Evolutionary conservation across 2,329 filamentous ascomycete species (phyloP), one percentile per base, ranked within the genome.

Genomic region (Ambrosiella beaveri): DNA sequence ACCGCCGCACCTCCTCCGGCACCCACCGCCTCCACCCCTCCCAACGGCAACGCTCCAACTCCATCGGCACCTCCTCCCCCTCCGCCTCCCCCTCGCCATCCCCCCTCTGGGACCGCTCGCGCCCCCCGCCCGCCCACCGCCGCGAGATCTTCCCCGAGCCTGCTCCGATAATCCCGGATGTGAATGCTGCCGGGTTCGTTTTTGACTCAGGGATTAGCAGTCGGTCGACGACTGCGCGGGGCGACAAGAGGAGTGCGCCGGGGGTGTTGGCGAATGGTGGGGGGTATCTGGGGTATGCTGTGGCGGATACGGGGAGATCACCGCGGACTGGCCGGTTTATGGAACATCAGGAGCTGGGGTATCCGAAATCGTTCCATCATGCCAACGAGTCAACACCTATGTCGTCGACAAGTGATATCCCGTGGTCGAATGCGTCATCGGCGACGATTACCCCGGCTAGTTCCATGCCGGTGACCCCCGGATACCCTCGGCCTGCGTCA

Each of bases 11-110:
- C 35, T 50, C 51, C 11, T 50, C 52, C 15, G 55, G 55, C 41
- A 36, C 57, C 52, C 57, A 58, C 19, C 51, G 57, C 5, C 57
- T 58, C 3, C 51, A 58, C 7, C 57, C 57, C 15, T 40, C 51
- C 51, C 35, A 36, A 13, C 57, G 51, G 7, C 52, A 40, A 11
- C 57, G 51, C 35, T 40, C 57, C 47, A 51, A 51, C 19, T 41
- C 44, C 19, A 11, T 52, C 56, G 56, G 38, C n/a, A 36, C 47
- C 27, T 15, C 35, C 8, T 13, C 19, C 6, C 47, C 47, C 15
- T 13, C 19, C 6, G 17, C 47, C 15, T 35, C 8, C 2, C 47
- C 47, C 2, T 51, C 47, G 7, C 17, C 47, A 1, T 49, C 47
- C 5, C 37, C 56, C 15, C 36, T 17, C 15, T 35, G 27, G n/a